Conservation (phyloP, 1,139 yeast genomes). For the Geotrichum carabidarum region DNA sequence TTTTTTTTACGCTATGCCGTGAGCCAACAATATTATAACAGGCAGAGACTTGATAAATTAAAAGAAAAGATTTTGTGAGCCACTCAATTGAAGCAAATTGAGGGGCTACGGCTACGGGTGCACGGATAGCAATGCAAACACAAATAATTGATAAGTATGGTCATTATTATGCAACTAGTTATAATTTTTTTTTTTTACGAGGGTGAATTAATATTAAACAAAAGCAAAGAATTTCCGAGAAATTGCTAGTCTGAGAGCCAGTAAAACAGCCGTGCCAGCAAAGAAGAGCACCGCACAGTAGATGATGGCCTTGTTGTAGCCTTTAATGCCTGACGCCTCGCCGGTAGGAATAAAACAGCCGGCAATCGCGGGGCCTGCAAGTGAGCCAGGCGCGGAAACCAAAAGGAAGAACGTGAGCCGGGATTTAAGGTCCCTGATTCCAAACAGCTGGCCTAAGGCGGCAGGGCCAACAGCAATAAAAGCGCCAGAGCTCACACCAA, state of each 20-base stretch:
- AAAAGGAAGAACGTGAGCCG: constrained; percentile 56
- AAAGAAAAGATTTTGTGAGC: too few species aligned
- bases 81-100: too few species aligned
- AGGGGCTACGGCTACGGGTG: too few species aligned
- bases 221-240: constrained; percentile 26
- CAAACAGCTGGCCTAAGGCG: constrained; percentile 44
- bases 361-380: constrained; percentile 47
- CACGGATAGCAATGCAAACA: too few species aligned
- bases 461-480: constrained; percentile 41
- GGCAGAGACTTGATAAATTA: too few species aligned
- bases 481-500: constrained; percentile 46
- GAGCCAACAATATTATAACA: too few species aligned
- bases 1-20: too few species aligned
- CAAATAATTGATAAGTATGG: too few species aligned
- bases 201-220: constrained; percentile 20
- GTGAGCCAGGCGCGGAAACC: constrained; percentile 47
- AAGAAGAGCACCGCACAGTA: constrained; percentile 27
- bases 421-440: constrained; percentile 42
- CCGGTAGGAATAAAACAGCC: constrained; percentile 40
- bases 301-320: constrained; percentile 23
- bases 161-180: too few species aligned
- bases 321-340: constrained; percentile 21
- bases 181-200: background rate
- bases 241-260: constrained; percentile 23
- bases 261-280: constrained; percentile 21